A percentile compares a stretch with the other conserved stretches of the same genome.
phyloP scores from a whole-genome alignment of 495 filamentous ascomycete species.

The Hyaloscypha finlandica region DNA sequence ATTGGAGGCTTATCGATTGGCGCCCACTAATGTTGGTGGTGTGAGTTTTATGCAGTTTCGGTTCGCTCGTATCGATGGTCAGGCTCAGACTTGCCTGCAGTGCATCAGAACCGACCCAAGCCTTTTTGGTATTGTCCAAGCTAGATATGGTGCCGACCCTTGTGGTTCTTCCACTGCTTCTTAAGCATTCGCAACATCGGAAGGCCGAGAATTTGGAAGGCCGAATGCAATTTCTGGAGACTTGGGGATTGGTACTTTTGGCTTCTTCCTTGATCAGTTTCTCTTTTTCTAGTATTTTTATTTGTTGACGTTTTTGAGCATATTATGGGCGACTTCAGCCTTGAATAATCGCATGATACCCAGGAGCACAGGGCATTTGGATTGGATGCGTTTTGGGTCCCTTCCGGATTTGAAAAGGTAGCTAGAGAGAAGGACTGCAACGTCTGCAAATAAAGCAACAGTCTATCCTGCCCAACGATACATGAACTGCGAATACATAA shows the following conservation, averaged over 20 bases:
- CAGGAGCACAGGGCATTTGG: neutral
- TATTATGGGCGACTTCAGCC: neutral
- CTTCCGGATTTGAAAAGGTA: neutral
- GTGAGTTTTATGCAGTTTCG: neutral
- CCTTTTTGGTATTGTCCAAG: neutral
- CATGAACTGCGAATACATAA: neutral
- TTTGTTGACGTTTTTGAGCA: neutral
- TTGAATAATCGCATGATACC: neutral
- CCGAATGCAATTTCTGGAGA: neutral
- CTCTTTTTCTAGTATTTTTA: neutral
- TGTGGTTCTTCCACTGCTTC: neutral
- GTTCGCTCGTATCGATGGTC: conserved; percentile 19
- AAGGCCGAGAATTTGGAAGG: neutral
- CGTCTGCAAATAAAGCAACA: neutral
- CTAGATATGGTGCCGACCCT: conserved; percentile 15
- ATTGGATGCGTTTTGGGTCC: neutral
- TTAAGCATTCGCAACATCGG: neutral
- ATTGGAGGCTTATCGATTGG: neutral
- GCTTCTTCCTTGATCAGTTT: neutral
- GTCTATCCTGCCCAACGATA: neutral
- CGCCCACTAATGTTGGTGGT: neutral
- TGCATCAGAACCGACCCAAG: conserved; percentile 2
- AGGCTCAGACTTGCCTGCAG: conserved; percentile 15
- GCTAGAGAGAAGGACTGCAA: neutral
- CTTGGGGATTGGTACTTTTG: neutral